Base-by-base conservation (phyloP, 2,329 filamentous ascomycete genomes). In the Escovopsis sp. region DNA sequence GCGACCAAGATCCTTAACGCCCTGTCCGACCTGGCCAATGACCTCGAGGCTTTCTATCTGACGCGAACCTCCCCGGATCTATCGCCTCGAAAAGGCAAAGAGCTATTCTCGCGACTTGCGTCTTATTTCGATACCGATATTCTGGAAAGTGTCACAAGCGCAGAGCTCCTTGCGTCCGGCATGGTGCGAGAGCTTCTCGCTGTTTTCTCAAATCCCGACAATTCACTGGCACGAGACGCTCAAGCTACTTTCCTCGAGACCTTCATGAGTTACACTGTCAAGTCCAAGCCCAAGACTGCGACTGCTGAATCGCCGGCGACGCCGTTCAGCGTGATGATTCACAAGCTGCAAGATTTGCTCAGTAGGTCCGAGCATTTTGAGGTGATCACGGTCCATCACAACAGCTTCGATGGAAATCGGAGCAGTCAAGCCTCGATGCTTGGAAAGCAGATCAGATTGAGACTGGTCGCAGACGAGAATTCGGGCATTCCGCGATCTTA, bases 341-440 rank as follows among this genome's bases (percentile, higher is more conserved):
- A 87, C 54, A 98, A 98, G 57, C 66, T 98, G 23, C 90, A 98
- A 58, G 90, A 98, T 60, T 65, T 98, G 39, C 71, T 98, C 38
- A 98, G 90, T 63, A 78, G 90, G 46, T 92, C 88, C 25, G 90
- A 98, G 62, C 87, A 96, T 63, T 98, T 96, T 48, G 90, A 98
- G 53, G 88, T 98, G 31, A 74, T 94, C 41, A 98, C 90, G 7
- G 87, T 96, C 37, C 85, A 93, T 54, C 82, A 93, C 42, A 93
- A 92, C 47, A 79, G 83, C 5, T 82, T 88, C 46, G 88, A 94
- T 53, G 84, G 80, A 36, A 92, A 84, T 45, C 76, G 87, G 39
- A 92, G 79, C 56, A 94, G 84, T 51, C 85, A 88, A 16, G 79
- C 88, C 1, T 92, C 88, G 1, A 94, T 98, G 87, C 68, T 98